These are phyloP conservation scores for Geosiphon pyriformis DNA, from an alignment of 192 early-diverging fungal species.

Conservation along the genomic window DNA sequence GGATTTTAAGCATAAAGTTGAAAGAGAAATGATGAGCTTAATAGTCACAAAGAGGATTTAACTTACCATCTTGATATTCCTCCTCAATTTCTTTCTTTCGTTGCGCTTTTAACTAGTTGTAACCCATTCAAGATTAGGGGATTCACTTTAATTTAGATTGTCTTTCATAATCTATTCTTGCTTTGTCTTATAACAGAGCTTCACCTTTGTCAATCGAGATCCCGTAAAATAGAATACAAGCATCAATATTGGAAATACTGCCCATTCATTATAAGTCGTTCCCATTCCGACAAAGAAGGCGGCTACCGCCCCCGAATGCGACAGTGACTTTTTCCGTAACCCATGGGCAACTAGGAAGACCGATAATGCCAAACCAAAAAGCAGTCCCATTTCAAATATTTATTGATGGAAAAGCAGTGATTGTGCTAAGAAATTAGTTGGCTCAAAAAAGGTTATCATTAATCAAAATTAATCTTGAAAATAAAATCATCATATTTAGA, in stretches of 20 bases:
- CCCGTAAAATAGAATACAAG: constrained; percentile 71
- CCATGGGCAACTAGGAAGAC: constrained; percentile 31
- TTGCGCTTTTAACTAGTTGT: constrained; percentile 35
- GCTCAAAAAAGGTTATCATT: background rate
- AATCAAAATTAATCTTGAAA: too few species aligned
- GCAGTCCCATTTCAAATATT: background rate
- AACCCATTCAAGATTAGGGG: background rate
- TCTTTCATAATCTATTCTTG: background rate
- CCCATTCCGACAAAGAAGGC: constrained; percentile 69
- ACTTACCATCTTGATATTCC: constrained; percentile 30
- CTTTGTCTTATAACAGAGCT: background rate
- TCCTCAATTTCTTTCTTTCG: constrained; percentile 36
- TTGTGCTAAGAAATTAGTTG: background rate
- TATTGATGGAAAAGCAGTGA: background rate
- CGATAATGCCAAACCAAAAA: background rate
- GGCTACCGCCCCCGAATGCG: constrained; percentile 59
- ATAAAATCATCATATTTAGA: background rate
- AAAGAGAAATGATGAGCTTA: background rate
- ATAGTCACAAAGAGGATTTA: background rate
- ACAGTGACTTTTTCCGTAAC: constrained; percentile 66
- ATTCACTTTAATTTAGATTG: background rate
- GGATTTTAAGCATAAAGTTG: background rate
- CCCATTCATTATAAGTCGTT: constrained; percentile 63
- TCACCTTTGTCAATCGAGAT: constrained; percentile 52
- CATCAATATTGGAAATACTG: constrained; percentile 60